phyloP scores from a whole-genome alignment of 2,329 filamentous ascomycete genomes.

The Erysiphe pulchra region DNA sequence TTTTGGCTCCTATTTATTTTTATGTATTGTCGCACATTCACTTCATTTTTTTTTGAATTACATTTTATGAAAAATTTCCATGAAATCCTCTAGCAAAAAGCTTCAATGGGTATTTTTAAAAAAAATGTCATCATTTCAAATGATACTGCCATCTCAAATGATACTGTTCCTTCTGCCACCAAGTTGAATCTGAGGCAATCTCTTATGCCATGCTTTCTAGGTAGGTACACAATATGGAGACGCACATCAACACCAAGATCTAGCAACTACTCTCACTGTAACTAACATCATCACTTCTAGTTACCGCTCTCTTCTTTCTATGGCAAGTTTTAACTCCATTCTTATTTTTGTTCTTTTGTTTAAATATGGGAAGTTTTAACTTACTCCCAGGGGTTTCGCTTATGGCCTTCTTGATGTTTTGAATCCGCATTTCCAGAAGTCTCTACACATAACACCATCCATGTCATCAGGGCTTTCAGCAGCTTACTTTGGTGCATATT shows the following conservation, averaged over 20 bases:
- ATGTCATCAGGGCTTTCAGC: constrained; percentile 42
- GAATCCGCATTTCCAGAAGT: constrained; percentile 40
- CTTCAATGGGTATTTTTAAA: constrained; percentile 11
- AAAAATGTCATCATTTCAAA: constrained; percentile 13
- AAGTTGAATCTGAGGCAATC: constrained; percentile 14
- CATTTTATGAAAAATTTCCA: no score
- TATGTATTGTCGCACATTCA: no score
- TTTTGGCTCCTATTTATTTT: no score
- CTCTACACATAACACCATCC: constrained; percentile 28
- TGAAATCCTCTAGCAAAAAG: neutral
- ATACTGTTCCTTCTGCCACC: constrained; percentile 13
- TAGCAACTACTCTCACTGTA: no score
- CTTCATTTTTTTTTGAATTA: no score
- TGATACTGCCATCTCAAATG: no score
- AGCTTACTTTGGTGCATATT: constrained; percentile 47
- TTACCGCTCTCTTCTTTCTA: constrained; percentile 61
- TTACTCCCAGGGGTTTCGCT: constrained; percentile 34
- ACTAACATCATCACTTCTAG: constrained; percentile 17
- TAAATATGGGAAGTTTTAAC: neutral
- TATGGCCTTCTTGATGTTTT: constrained; percentile 69
- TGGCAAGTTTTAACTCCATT: constrained; percentile 24
- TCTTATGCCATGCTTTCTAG: constrained; percentile 10
- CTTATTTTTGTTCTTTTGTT: neutral
- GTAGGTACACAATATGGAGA: constrained; percentile 1
- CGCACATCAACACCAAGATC: no score